These are phyloP conservation scores for Coriolopsis trogii DNA, from an alignment of 1,284 basidiomycete species.

Conservation along the genomic window DNA sequence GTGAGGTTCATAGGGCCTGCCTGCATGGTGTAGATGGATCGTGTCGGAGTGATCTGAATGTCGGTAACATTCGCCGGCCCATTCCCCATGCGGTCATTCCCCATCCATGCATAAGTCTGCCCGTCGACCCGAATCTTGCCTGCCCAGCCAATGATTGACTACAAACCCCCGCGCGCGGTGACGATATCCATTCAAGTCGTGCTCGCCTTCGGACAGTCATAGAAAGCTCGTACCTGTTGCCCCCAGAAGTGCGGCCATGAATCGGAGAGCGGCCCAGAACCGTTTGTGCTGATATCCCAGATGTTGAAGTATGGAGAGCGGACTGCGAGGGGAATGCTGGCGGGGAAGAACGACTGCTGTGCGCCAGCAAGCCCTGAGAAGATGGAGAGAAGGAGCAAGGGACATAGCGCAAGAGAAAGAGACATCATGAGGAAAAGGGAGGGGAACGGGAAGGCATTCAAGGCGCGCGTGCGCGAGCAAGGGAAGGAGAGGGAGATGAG, in stretches of 20 bases:
- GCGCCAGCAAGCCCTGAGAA: constrained; percentile 9
- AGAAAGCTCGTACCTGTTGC: not conserved
- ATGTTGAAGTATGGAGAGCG: constrained; percentile 21
- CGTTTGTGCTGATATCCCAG: constrained; percentile 12
- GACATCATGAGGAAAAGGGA: not conserved
- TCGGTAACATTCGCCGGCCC: constrained; percentile 12
- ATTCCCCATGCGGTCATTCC: not conserved
- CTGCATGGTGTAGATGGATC: constrained; percentile 21
- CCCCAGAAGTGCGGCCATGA: constrained; percentile 23
- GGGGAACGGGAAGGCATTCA: not conserved
- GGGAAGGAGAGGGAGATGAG: not conserved
- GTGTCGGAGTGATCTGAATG: constrained; percentile 20
- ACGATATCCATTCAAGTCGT: too few relatives aligned
- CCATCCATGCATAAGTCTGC: constrained; percentile 23
- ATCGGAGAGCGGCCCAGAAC: constrained; percentile 1
- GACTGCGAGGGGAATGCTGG: constrained; percentile 21
- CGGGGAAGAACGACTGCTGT: constrained; percentile 6
- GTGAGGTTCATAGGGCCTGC: constrained; percentile 25
- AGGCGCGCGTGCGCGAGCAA: not conserved
- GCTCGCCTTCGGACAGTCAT: too few relatives aligned
- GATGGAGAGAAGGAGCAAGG: constrained; percentile 6
- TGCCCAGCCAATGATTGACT: constrained; percentile 19
- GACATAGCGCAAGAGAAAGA: constrained; percentile 8
- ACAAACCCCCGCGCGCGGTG: not conserved
- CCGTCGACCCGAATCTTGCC: constrained; percentile 28